Conservation (phyloP, 1,284 basidiomycete genomes). For the Irpex sp. region DNA sequence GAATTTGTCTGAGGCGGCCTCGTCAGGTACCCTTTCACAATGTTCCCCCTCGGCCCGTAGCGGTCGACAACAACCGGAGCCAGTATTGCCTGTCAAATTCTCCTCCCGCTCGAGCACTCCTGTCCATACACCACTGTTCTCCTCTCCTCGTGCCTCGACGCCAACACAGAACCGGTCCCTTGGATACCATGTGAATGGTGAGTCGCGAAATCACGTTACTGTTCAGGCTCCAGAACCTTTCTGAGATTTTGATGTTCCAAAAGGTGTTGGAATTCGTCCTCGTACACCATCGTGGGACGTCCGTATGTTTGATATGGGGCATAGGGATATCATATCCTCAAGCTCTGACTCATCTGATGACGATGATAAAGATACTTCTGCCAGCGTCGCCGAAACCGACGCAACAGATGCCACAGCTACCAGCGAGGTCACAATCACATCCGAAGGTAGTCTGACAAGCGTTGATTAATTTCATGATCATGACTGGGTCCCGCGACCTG, state of each 20-base stretch:
- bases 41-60: background rate
- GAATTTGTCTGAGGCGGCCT: background rate
- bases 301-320: constrained; percentile 13
- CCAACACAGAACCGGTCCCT: constrained; percentile 26
- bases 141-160: constrained; percentile 21
- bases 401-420: constrained; percentile 25
- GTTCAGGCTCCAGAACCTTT: background rate
- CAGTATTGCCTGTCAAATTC: background rate
- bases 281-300: constrained; percentile 27
- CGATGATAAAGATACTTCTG: constrained; percentile 26
- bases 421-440: constrained; percentile 29
- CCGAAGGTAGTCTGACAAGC: constrained; percentile 54
- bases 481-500: background rate
- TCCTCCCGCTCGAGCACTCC: constrained; percentile 10
- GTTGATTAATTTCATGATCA: constrained; percentile 38
- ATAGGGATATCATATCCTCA: background rate
- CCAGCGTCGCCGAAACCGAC: constrained; percentile 42
- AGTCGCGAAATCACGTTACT: constrained; percentile 21
- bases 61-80: constrained; percentile 12
- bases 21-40: background rate
- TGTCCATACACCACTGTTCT: constrained; percentile 14
- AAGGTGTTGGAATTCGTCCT: constrained; percentile 26
- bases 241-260: background rate
- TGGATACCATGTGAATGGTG: constrained; percentile 32
- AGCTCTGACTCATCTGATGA: constrained; percentile 14